These are phyloP conservation scores for Sugiyamaella smithiae DNA, from an alignment of 805 yeast species.

Conservation along the genomic window DNA sequence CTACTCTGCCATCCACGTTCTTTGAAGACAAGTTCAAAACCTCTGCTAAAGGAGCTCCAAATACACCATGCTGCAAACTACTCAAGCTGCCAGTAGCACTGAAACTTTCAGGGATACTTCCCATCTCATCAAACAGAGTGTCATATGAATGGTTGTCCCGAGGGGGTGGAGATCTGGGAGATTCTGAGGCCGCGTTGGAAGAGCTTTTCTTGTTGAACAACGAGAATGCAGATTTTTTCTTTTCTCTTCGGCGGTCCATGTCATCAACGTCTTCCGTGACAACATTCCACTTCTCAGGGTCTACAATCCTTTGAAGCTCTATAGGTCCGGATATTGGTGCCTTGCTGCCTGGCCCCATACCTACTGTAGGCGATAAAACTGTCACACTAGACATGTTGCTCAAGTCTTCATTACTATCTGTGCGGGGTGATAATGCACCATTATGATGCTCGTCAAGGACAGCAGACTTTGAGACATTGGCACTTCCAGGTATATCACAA, in stretches of 20 bases:
- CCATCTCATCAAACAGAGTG: not conserved
- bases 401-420: constrained; percentile 3
- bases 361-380: constrained; percentile 12
- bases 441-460: not conserved
- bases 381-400: constrained; percentile 15
- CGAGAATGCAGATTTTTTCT: constrained; percentile 9
- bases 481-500: constrained; percentile 7
- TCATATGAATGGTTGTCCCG: not conserved
- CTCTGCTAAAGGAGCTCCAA: constrained; percentile 60
- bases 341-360: not conserved
- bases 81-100: not conserved
- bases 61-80: constrained; percentile 35
- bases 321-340: constrained; percentile 18
- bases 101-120: not conserved
- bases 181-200: not conserved
- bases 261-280: constrained; percentile 37
- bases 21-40: constrained; percentile 52
- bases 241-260: constrained; percentile 25
- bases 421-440: not conserved
- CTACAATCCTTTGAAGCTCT: constrained; percentile 12
- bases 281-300: constrained; percentile 24
- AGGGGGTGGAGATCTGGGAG: not conserved
- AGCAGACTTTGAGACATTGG: not conserved
- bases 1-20: constrained; percentile 42
- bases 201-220: constrained; percentile 10